Conservation (phyloP, 257 asterid genomes). For the Echites panduratus region DNA sequence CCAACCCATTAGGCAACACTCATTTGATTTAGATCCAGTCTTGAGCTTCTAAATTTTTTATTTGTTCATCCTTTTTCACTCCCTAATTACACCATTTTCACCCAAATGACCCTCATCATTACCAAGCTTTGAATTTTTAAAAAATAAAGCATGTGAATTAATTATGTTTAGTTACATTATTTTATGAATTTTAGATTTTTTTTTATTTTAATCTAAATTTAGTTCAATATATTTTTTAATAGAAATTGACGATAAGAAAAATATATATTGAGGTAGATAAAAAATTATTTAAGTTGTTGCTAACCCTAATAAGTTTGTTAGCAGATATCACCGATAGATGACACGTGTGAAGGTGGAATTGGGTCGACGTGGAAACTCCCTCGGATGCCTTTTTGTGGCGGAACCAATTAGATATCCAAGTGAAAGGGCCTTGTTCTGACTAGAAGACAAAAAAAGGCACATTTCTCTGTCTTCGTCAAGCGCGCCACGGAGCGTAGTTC, state of each 20-base stretch:
- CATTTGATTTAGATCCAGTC: background rate
- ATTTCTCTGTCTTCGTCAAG: background rate
- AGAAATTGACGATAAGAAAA: no score
- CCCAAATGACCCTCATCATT: no score
- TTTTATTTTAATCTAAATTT: no score
- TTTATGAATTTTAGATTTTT: no score
- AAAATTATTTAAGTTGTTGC: no score
- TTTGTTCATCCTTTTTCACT: background rate
- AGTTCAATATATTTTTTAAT: no score
- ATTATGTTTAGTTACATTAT: no score
- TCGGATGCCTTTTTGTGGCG: constrained; percentile 13
- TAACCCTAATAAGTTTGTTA: no score
- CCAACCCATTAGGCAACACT: background rate
- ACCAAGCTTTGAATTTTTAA: no score
- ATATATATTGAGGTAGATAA: no score
- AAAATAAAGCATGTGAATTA: no score
- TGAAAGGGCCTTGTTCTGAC: background rate
- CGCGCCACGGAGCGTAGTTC: background rate
- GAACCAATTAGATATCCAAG: background rate
- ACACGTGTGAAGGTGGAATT: background rate
- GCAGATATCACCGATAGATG: background rate
- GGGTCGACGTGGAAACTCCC: constrained; percentile 18
- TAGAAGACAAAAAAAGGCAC: no score
- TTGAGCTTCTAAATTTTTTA: background rate
- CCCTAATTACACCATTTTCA: background rate